Evolutionary conservation across 2,329 filamentous ascomycete species (phyloP).

Genomic region (Sclerotinia subarctica): DNA sequence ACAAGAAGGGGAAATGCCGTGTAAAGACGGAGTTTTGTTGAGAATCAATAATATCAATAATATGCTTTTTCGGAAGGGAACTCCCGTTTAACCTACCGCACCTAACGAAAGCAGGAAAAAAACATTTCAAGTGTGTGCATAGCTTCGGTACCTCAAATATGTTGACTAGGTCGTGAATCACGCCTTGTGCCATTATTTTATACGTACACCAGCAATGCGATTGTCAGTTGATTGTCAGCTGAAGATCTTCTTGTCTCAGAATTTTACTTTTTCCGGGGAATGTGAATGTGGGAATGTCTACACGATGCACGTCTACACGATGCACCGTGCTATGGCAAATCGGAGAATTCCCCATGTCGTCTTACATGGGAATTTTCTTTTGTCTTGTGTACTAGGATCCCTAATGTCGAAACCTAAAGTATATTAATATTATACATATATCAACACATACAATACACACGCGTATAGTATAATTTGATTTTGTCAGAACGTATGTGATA

Average conservation of each 20-base stretch:
- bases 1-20: neutral
- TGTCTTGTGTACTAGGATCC: neutral
- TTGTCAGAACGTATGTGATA: too few species aligned
- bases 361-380: neutral
- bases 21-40: neutral
- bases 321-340: neutral
- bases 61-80: neutral
- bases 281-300: too few species aligned
- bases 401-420: neutral
- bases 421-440: neutral
- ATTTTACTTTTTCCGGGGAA: constrained; percentile 1
- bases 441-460: too few species aligned
- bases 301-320: too few species aligned
- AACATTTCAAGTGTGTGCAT: neutral
- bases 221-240: neutral
- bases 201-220: too few species aligned
- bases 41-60: neutral
- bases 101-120: neutral
- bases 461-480: too few species aligned
- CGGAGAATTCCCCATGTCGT: neutral
- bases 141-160: neutral
- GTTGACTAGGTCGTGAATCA: neutral
- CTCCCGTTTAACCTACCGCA: neutral
- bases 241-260: neutral
- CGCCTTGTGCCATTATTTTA: neutral